These are phyloP conservation scores for Aspergillus haitiensis DNA, from an alignment of 495 filamentous ascomycete genomes.

Conservation along the genomic window DNA sequence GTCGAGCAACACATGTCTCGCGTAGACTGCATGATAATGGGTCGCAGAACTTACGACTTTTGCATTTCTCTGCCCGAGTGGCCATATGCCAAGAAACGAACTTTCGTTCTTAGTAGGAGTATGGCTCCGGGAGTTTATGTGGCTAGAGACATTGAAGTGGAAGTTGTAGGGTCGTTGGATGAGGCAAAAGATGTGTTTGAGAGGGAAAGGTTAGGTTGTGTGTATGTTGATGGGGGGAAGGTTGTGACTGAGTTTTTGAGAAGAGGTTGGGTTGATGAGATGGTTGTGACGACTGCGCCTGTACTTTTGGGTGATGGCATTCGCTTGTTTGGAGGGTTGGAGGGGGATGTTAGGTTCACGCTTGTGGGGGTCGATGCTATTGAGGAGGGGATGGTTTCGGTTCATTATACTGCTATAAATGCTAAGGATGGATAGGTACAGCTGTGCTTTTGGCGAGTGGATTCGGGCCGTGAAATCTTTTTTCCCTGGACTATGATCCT, in stretches of 20 bases:
- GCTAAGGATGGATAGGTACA: too few relatives aligned
- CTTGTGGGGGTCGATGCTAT: constrained; percentile 16
- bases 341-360: constrained; percentile 11
- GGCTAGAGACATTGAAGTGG: neutral
- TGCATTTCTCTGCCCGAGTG: constrained; percentile 7
- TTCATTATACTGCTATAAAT: too few relatives aligned
- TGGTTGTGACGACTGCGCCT: constrained; percentile 14
- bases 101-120: constrained; percentile 12
- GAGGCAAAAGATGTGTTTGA: constrained; percentile 2
- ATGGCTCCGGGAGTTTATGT: neutral
- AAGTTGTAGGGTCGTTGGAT: constrained; percentile 5
- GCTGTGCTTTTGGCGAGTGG: too few relatives aligned
- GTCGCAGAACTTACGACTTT: constrained; percentile 14
- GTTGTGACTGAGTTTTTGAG: constrained; percentile 15
- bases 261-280: constrained; percentile 20
- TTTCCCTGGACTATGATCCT: too few relatives aligned
- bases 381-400: constrained; percentile 15
- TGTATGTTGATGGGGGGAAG: constrained; percentile 20
- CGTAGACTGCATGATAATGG: constrained; percentile 21
- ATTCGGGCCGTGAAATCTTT: too few relatives aligned
- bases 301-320: constrained; percentile 9
- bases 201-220: neutral
- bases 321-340: constrained; percentile 1
- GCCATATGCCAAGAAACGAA: constrained; percentile 10
- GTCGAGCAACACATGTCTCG: constrained; percentile 14